Conservation (phyloP, 805 yeast genomes). For the Yamadazyma kitorensis region DNA sequence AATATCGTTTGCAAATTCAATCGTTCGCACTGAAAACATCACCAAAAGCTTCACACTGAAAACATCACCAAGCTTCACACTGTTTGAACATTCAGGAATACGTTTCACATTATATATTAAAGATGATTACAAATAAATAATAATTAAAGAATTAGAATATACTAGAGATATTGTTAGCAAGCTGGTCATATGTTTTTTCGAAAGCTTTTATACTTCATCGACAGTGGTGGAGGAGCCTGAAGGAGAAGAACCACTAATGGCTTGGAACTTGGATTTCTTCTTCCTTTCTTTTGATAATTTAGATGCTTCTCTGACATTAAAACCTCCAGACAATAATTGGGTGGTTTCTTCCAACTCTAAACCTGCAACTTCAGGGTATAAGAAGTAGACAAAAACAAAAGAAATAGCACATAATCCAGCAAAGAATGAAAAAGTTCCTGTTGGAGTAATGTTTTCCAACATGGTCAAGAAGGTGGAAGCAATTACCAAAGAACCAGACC, state of each 20-base stretch:
- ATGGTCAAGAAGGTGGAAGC: slow-evolving; percentile 91
- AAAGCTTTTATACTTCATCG: too few relatives aligned
- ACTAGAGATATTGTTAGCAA: too few relatives aligned
- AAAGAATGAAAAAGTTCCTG: slow-evolving; percentile 90
- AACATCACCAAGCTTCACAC: too few relatives aligned
- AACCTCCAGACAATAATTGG: slow-evolving; percentile 75
- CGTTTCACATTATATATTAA: too few relatives aligned
- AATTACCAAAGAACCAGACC: slow-evolving; percentile 92
- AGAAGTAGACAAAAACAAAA: slow-evolving; percentile 70
- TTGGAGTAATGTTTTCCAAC: slow-evolving; percentile 89
- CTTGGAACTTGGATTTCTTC: slow-evolving; percentile 19
- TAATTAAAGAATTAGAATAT: too few relatives aligned
- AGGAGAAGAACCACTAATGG: slow-evolving; percentile 1
- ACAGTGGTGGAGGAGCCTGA: too few relatives aligned
- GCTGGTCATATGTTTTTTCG: too few relatives aligned
- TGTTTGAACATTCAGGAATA: too few relatives aligned
- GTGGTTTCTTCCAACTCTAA: slow-evolving; percentile 91
- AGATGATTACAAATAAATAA: too few relatives aligned
- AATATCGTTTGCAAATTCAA: not conserved
- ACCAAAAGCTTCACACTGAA: too few relatives aligned
- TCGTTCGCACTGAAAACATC: too few relatives aligned
- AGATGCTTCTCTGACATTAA: slow-evolving; percentile 64
- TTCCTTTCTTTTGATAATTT: slow-evolving; percentile 36
- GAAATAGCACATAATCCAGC: slow-evolving; percentile 79
- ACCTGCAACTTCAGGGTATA: slow-evolving; percentile 90